phyloP scores from a whole-genome alignment of 306 rosid species.

The Styphnolobium japonicum region DNA sequence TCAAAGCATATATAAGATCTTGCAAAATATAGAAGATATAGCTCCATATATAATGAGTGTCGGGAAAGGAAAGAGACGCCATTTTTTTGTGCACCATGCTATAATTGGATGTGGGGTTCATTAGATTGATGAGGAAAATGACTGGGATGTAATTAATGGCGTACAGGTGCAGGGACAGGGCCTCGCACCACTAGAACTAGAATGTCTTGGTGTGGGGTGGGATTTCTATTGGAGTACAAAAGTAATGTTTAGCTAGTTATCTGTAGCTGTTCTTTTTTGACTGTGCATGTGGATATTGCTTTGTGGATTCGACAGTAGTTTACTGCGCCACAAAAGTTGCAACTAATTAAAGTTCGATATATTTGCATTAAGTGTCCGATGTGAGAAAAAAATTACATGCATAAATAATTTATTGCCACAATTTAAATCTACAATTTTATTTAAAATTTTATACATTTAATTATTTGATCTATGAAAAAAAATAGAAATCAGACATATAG shows the following conservation, averaged over 20 bases:
- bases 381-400: neutral
- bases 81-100: neutral
- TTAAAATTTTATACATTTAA: neutral
- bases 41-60: neutral
- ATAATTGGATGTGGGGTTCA: neutral
- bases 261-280: neutral
- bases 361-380: neutral
- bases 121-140: neutral
- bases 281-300: neutral
- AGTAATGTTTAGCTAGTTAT: neutral
- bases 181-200: neutral
- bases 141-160: neutral
- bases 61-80: neutral
- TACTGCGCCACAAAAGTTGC: conserved; percentile 1
- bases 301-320: neutral
- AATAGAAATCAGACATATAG: neutral
- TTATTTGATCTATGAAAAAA: neutral
- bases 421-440: neutral
- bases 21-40: neutral
- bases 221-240: neutral
- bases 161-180: neutral
- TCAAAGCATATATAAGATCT: neutral
- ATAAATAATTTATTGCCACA: no score
- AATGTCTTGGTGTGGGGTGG: neutral
- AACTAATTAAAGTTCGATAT: neutral